Base-by-base conservation (phyloP, 2,329 filamentous ascomycete genomes). In the Shiraia sp. region DNA sequence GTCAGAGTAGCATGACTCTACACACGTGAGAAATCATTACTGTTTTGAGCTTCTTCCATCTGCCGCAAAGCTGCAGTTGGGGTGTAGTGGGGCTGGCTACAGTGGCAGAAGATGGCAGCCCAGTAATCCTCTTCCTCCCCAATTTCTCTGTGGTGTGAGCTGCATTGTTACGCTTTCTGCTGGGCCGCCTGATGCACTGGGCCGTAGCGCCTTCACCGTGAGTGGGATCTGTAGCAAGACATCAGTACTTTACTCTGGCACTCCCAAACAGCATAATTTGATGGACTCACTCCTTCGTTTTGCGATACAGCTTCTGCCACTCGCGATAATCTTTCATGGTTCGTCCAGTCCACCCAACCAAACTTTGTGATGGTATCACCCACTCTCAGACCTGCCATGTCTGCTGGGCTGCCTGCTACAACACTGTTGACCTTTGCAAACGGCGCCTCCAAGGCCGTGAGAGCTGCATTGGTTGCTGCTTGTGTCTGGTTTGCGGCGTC, bases 341-440 rank as follows among this genome's bases (percentile, higher is more conserved):
- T 97, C 52, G 81, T 76, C 72, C 79, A 84, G 63, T 92, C 89
- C 29, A 91, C 88, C 57, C 82, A 84, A 48, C 92, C 93, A 74
- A 99, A 96, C 59, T 80, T 86, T 45, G 86, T 83, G 53, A 99
- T 86, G 62, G 82, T 77, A 70, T 99, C 93, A 16, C 88, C 91
- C 2, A 80, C 72, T 67, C 84, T 85, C 53, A 99, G 73, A 2
- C 93, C 93, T 17, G 93, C 91, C 38, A 79, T 73, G 25, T 88
- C 86, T 8, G 93, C 93, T 10, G 93, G 93, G 60, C 92, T 93
- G 37, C 79, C 80, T 14, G 80, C 70, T 25, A 86, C 83, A 8
- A 99, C 87, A 38, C 80, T 87, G 64, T 96, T 96, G 55, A 99
- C 88, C 66, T 83, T 93, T 23, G 93, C 93, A 67, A 99, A 99